A percentile compares a stretch with the other conserved stretches of the same genome.
phyloP scores from a whole-genome alignment of 257 asterid genomes.

The Nicotiana benthamiana region DNA sequence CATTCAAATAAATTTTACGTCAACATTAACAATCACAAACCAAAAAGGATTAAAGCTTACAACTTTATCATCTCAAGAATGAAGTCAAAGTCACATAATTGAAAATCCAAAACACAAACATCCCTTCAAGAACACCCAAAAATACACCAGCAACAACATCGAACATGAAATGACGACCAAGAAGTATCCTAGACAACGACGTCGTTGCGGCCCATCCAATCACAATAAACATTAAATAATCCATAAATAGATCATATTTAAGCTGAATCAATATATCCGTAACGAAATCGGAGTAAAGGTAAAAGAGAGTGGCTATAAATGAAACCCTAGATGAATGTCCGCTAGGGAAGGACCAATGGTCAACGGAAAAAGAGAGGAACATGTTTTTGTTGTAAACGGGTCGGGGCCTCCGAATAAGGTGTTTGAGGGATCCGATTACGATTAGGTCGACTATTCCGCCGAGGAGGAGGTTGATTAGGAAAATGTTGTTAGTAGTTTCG shows the following conservation, averaged over 20 bases:
- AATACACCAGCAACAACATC: conserved; percentile 65
- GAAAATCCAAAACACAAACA: conserved; percentile 41
- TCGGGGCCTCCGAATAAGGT: conserved; percentile 63
- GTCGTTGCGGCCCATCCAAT: conserved; percentile 55
- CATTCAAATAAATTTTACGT: not conserved
- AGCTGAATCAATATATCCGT: conserved; percentile 8
- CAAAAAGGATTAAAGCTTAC: conserved; percentile 26
- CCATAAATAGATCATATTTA: conserved; percentile 22
- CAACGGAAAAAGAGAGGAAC: conserved; percentile 79
- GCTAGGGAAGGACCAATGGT: conserved; percentile 95
- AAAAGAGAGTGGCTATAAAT: conserved; percentile 48
- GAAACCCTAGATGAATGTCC: conserved; percentile 84
- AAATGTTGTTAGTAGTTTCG: conserved; percentile 12
- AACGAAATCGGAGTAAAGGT: conserved; percentile 19
- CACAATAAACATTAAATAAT: conserved; percentile 29
- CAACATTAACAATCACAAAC: not conserved
- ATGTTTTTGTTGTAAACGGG: conserved; percentile 82
- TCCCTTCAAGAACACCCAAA: conserved; percentile 62
- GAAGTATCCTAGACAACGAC: conserved; percentile 62
- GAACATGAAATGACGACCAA: conserved; percentile 72
- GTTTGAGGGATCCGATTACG: conserved; percentile 56
- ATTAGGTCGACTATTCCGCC: conserved; percentile 62
- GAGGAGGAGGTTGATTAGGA: conserved; percentile 50
- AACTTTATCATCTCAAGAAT: conserved; percentile 28
- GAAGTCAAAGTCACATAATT: conserved; percentile 36